Base-by-base conservation (phyloP, 257 asterid genomes). In the Nicotiana noctiflora region DNA sequence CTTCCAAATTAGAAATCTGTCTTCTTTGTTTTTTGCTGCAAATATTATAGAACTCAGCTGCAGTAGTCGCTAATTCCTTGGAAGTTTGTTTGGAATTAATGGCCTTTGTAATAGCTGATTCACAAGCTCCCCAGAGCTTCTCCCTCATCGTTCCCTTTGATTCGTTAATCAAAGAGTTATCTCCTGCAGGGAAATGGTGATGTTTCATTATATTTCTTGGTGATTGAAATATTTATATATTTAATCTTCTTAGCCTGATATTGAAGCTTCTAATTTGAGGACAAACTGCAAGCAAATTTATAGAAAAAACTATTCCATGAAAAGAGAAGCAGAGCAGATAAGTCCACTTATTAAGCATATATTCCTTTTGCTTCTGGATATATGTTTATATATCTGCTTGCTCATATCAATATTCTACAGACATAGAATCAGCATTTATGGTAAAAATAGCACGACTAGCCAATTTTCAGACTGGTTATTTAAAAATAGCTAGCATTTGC, bases 1-100 rank as follows among this genome's bases (percentile, higher is more conserved):
- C 92, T 86, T 92, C 93, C 0, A 66, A 37, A n/a, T 86, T 87
- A 75, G 70, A 37, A 29, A 84, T 85, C 82, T 81, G 84, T 79
- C 90, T 84, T 89, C 88, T 89, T 56, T 86, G 72, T 13, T 32
- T 13, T 10, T 77, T 31, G 49, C 19, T 6, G 65, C 18, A 17
- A 68, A 18, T 32, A 68, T 68, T 59, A 59, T 59, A 3, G 65
- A 0, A 3, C 15, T 59, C 31, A 59, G 31, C 65, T 59, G 65
- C 31, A 59, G 4, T 56, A 56, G 2, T 62, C 68, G 40, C 83
- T 6, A 75, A 75, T 62, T 85, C 88, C 75, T 61, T 81, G 25
- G 88, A 84, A 46, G 8, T 72, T 46, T 72, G 23, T 8, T 72
- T 72, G 15, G 78, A 72, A 2, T 72, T 72, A 62, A 62, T 13